Conservation (phyloP, 2,329 filamentous ascomycete genomes). For the Colletotrichum spaethianum region DNA sequence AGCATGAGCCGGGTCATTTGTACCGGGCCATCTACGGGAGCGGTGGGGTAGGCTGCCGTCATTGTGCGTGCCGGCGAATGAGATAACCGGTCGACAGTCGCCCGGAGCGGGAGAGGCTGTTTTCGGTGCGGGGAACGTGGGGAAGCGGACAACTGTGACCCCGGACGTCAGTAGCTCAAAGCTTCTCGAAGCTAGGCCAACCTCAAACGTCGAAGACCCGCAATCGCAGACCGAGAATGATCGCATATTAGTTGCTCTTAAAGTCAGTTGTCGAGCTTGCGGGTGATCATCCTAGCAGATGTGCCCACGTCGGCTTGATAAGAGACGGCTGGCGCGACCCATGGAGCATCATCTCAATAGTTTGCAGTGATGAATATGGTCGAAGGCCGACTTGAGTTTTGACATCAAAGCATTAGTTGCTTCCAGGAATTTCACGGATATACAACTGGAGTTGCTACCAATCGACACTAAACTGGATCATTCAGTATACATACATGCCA, state of each 20-base stretch:
- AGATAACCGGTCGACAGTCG: constrained; percentile 17
- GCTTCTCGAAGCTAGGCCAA: background rate
- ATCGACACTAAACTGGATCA: no score
- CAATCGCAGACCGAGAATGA: background rate
- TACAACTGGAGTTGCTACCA: no score
- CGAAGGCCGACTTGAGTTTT: background rate
- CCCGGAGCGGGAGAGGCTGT: constrained; percentile 17
- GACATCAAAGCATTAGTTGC: background rate
- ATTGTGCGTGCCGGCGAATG: constrained; percentile 11
- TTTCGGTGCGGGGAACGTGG: constrained; percentile 28
- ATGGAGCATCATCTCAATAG: background rate
- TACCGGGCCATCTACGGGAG: constrained; percentile 11
- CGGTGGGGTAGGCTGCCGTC: constrained; percentile 1
- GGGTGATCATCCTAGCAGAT: background rate
- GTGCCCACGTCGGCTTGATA: background rate
- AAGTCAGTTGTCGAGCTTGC: background rate
- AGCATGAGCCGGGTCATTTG: constrained; percentile 20
- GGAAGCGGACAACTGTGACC: constrained; percentile 27
- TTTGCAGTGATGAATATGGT: background rate
- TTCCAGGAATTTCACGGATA: background rate
- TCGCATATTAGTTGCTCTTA: background rate
- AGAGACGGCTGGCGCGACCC: background rate
- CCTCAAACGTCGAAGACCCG: no score
- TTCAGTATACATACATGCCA: no score
- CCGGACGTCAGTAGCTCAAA: background rate